Percentiles rank a stretch among this genome's conserved stretches.
Conservation (phyloP, 2,329 filamentous ascomycete species). For the Lasiodiplodia sp. region DNA sequence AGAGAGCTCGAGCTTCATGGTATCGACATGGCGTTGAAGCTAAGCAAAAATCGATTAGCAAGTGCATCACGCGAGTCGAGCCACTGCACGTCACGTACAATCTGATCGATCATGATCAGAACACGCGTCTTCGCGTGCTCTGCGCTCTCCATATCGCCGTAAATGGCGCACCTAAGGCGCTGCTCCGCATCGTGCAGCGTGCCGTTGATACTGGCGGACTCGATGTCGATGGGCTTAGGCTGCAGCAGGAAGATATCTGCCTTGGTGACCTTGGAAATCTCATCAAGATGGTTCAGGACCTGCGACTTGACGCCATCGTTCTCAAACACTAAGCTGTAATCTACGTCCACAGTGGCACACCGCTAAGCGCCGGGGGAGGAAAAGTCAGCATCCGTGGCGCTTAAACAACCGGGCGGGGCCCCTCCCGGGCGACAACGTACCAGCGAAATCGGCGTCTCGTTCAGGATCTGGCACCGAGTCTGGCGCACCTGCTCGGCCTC, state of each 20-base stretch:
- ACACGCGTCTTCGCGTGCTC: conserved; percentile 97
- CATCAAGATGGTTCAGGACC: conserved; percentile 85
- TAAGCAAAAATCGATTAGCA: conserved; percentile 52
- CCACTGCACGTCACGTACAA: conserved; percentile 64
- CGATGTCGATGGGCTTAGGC: conserved; percentile 81
- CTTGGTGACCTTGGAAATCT: conserved; percentile 85
- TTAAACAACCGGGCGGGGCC: not conserved
- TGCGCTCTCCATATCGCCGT: conserved; percentile 91
- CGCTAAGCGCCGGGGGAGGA: conserved; percentile 63
- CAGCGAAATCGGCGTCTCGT: conserved; percentile 89
- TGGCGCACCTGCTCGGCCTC: conserved; percentile 87
- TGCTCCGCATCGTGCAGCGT: conserved; percentile 86
- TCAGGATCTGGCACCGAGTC: conserved; percentile 87
- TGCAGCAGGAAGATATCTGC: conserved; percentile 96
- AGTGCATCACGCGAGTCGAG: conserved; percentile 33
- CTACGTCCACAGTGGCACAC: conserved; percentile 91
- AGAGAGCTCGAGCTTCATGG: conserved; percentile 81
- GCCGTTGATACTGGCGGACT: conserved; percentile 78
- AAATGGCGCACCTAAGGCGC: conserved; percentile 90
- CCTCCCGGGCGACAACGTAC: conserved; percentile 54
- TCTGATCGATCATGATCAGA: conserved; percentile 95
- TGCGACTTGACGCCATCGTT: conserved; percentile 73
- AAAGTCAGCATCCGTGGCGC: conserved; percentile 38
- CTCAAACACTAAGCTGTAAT: conserved; percentile 88
- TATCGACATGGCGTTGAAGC: conserved; percentile 79